Percentiles rank a stretch among this genome's conserved stretches.
Conservation (phyloP, 345 rosid genomes). For the Hevea brasiliensis region DNA sequence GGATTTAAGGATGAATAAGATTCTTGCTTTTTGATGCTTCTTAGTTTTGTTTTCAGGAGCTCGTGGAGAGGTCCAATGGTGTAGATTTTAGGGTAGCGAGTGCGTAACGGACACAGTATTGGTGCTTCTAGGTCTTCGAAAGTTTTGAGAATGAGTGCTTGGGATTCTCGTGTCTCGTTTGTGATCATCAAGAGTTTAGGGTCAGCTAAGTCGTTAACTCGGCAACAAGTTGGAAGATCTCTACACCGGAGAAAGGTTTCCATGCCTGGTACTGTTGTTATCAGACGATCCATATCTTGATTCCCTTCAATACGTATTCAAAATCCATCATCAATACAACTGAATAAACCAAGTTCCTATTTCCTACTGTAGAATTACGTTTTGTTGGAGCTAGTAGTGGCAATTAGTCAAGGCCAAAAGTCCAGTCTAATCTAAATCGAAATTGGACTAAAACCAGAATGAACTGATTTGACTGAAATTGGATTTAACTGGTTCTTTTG, state of each 20-base stretch:
- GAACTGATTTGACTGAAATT: no score
- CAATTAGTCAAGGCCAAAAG: neutral
- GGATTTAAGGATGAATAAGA: slow-evolving; percentile 17
- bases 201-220: slow-evolving; percentile 24
- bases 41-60: slow-evolving; percentile 33
- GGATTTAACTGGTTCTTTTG: no score
- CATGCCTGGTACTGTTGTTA: slow-evolving; percentile 45
- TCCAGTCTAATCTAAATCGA: no score
- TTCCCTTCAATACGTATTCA: slow-evolving; percentile 22
- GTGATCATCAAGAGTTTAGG: slow-evolving; percentile 12
- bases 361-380: no score
- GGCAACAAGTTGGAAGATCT: slow-evolving; percentile 53
- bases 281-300: slow-evolving; percentile 46
- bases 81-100: slow-evolving; percentile 39
- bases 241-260: slow-evolving; percentile 43
- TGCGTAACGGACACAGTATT: slow-evolving; percentile 43
- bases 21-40: neutral
- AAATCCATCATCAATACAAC: neutral
- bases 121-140: slow-evolving; percentile 59
- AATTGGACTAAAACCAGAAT: no score
- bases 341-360: no score
- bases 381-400: no score
- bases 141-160: slow-evolving; percentile 64
- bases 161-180: slow-evolving; percentile 30
- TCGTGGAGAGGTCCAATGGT: slow-evolving; percentile 58